phyloP scores from a whole-genome alignment of 2,329 filamentous ascomycete species.

The Paraphoma sp. region DNA sequence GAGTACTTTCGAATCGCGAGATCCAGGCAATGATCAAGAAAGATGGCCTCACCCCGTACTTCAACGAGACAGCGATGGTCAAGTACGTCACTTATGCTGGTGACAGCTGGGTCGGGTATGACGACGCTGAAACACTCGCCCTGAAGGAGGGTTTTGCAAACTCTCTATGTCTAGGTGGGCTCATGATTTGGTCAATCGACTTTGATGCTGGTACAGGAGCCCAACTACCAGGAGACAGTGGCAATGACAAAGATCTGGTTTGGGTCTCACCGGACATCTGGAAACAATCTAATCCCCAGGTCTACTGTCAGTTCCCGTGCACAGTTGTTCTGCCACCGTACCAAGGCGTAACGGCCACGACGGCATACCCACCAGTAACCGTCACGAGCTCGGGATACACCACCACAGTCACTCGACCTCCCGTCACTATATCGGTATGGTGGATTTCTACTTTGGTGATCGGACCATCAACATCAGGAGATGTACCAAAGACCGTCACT shows the following conservation, averaged over 20 bases:
- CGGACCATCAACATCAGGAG: not conserved
- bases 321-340: not conserved
- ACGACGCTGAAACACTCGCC: constrained; percentile 48
- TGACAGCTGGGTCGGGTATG: constrained; percentile 39
- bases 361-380: not conserved
- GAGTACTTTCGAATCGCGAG: constrained; percentile 22
- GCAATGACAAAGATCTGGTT: not conserved
- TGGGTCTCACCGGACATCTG: not conserved
- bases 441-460: not conserved
- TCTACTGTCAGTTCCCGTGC: not conserved
- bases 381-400: not conserved
- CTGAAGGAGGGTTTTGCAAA: constrained; percentile 55
- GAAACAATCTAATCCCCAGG: not conserved
- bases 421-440: not conserved
- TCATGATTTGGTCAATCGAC: not conserved
- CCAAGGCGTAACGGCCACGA: not conserved
- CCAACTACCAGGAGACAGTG: not conserved
- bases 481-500: not conserved
- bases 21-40: constrained; percentile 21
- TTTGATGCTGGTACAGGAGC: not conserved
- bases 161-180: constrained; percentile 15
- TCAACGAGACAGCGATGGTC: constrained; percentile 27
- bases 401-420: not conserved
- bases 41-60: constrained; percentile 12
- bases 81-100: constrained; percentile 30